These are phyloP conservation scores for Anaeromyces robustus DNA, from an alignment of 192 early-diverging fungal species.

Conservation along the genomic window DNA sequence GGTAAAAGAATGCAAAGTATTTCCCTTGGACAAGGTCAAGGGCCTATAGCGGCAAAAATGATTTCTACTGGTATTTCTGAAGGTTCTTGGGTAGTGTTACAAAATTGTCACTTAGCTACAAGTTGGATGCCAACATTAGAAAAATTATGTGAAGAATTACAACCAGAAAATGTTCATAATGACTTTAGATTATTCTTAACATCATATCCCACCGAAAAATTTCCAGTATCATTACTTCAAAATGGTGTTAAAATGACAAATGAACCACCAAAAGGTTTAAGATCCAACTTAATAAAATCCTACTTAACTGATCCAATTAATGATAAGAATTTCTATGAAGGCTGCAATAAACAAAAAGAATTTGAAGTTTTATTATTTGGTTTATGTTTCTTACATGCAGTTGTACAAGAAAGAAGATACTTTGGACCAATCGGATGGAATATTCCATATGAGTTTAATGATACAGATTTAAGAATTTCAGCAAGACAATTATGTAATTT, in stretches of 20 bases:
- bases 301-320: slow-evolving; percentile 36
- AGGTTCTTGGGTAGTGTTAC: slow-evolving; percentile 39
- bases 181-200: slow-evolving; percentile 41
- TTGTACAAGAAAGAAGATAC: slow-evolving; percentile 37
- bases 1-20: slow-evolving; percentile 32
- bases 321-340: slow-evolving; percentile 43
- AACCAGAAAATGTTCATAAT: slow-evolving; percentile 28
- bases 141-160: slow-evolving; percentile 42
- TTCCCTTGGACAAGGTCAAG: slow-evolving; percentile 44
- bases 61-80: slow-evolving; percentile 23
- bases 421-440: slow-evolving; percentile 52
- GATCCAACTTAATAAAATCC: slow-evolving; percentile 28
- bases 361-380: slow-evolving; percentile 39
- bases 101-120: slow-evolving; percentile 46
- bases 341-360: slow-evolving; percentile 27
- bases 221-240: slow-evolving; percentile 37
- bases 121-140: slow-evolving; percentile 45
- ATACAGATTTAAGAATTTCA: slow-evolving; percentile 42
- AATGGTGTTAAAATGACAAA: slow-evolving; percentile 53
- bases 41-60: slow-evolving; percentile 42
- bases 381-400: slow-evolving; percentile 40
- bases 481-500: slow-evolving; percentile 42
- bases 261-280: slow-evolving; percentile 34
- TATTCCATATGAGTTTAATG: slow-evolving; percentile 48
- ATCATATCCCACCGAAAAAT: slow-evolving; percentile 38